A percentile compares a stretch with the other conserved stretches of the same genome.
These are phyloP conservation scores for Trichoderma sp. DNA, from an alignment of 2,329 filamentous ascomycete species.

Conservation along the genomic window DNA sequence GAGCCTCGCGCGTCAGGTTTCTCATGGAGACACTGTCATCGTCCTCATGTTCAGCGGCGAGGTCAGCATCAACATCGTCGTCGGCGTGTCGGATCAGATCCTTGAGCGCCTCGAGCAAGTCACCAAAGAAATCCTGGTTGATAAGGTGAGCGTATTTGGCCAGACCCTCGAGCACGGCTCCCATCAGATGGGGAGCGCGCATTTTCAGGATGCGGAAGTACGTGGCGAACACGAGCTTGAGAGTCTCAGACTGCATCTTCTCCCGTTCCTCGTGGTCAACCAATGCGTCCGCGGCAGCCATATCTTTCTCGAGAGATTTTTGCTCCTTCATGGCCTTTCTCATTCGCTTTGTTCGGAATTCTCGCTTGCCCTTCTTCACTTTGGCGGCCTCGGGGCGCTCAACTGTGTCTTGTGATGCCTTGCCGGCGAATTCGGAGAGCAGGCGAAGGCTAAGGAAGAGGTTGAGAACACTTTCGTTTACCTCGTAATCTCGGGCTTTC, in stretches of 20 bases:
- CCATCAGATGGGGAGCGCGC: slow-evolving; percentile 81
- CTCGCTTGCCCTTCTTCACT: slow-evolving; percentile 64
- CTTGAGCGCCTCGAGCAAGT: slow-evolving; percentile 89
- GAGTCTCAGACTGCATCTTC: slow-evolving; percentile 88
- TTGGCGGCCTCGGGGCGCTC: slow-evolving; percentile 51
- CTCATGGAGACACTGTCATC: slow-evolving; percentile 43
- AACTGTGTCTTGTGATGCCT: slow-evolving; percentile 74
- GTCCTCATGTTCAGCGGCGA: slow-evolving; percentile 37
- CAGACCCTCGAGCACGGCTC: slow-evolving; percentile 91
- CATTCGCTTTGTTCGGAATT: slow-evolving; percentile 85
- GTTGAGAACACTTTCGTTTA: slow-evolving; percentile 84
- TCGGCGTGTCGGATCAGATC: slow-evolving; percentile 82
- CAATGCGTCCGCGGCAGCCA: slow-evolving; percentile 85
- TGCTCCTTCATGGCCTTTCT: slow-evolving; percentile 82
- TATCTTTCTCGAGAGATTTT: slow-evolving; percentile 86
- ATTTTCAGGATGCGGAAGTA: slow-evolving; percentile 95
- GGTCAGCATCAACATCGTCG: slow-evolving; percentile 44
- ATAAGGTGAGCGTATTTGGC: slow-evolving; percentile 94
- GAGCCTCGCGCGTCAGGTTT: slow-evolving; percentile 78
- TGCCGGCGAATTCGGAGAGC: slow-evolving; percentile 81
- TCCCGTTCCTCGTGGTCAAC: slow-evolving; percentile 92
- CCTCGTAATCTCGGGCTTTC: slow-evolving; percentile 76
- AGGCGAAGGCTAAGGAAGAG: slow-evolving; percentile 87
- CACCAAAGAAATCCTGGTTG: slow-evolving; percentile 98
- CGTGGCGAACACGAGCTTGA: slow-evolving; percentile 91